Percentiles rank a stretch among this genome's conserved stretches.
These are phyloP conservation scores for Colletotrichum coccodes DNA, from an alignment of 2,329 filamentous ascomycete species.

Conservation along the genomic window DNA sequence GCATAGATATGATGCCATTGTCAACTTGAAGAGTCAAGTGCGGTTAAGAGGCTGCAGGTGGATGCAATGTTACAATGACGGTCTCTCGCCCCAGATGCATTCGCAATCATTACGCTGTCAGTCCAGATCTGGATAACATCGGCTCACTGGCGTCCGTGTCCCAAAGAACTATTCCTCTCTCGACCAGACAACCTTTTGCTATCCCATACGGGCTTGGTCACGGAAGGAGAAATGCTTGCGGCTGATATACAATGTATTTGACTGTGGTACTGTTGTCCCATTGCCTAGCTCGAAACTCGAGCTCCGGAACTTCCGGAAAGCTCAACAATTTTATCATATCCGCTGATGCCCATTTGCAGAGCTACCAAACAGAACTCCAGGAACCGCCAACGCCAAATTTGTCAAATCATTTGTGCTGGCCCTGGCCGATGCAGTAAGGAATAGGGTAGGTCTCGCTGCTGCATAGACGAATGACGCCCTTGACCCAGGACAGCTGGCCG, in stretches of 20 bases:
- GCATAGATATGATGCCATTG: no score
- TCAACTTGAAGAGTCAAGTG: no score
- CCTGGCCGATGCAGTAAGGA: conserved; percentile 48
- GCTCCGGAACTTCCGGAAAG: background rate
- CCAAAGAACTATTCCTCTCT: no score
- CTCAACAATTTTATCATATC: background rate
- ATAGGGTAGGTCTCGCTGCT: conserved; percentile 46
- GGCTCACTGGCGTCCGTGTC: no score
- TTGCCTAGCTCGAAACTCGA: background rate
- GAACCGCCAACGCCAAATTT: background rate
- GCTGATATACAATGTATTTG: background rate
- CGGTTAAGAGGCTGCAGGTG: no score
- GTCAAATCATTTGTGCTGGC: conserved; percentile 22
- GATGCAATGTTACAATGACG: no score
- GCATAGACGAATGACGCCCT: conserved; percentile 50
- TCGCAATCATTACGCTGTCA: no score
- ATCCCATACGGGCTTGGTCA: no score
- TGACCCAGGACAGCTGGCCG: conserved; percentile 47
- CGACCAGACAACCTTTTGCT: no score
- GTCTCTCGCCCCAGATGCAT: no score
- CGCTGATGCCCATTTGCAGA: background rate
- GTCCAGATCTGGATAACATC: no score
- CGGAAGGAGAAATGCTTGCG: no score
- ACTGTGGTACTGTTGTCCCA: background rate
- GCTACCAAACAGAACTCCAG: background rate